Percentiles rank a stretch among this genome's conserved stretches.
Evolutionary conservation across 2,329 filamentous ascomycete species (phyloP).

Genomic region (Rhynchosporium graminicola): DNA sequence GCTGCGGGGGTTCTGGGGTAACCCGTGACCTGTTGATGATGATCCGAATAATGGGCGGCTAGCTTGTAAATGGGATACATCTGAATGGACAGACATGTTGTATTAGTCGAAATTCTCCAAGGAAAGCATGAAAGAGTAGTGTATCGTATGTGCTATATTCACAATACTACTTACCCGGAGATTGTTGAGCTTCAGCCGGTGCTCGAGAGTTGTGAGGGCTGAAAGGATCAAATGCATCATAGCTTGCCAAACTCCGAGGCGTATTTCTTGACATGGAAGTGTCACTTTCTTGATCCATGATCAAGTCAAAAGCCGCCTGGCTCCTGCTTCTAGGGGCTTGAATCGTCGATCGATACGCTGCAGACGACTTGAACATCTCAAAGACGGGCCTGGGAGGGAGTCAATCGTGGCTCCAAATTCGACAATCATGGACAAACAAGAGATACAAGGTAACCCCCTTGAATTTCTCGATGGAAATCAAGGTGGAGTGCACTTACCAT

Average conservation of each 20-base stretch:
- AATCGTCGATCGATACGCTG: conserved; percentile 22
- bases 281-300: conserved; percentile 29
- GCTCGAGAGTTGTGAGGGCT: conserved; percentile 30
- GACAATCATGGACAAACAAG: too few species aligned
- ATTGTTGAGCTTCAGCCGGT: conserved; percentile 1
- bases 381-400: conserved; percentile 27
- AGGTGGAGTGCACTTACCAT: conserved; percentile 27
- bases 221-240: conserved; percentile 28
- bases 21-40: conserved; percentile 22
- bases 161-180: not conserved
- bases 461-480: not conserved
- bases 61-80: conserved; percentile 1
- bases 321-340: conserved; percentile 31
- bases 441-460: too few species aligned
- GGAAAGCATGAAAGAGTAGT: not conserved
- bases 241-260: conserved; percentile 32
- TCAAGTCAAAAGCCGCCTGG: conserved; percentile 37
- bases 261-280: conserved; percentile 32
- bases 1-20: conserved; percentile 28
- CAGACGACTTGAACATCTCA: conserved; percentile 30
- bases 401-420: not conserved
- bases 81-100: not conserved
- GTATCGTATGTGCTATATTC: not conserved
- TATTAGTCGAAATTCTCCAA: not conserved
- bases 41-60: conserved; percentile 27